A percentile compares a stretch with the other conserved stretches of the same genome.
These are phyloP conservation scores for Hylodesmum podocarpum DNA, from an alignment of 306 rosid genomes.

Conservation along the genomic window DNA sequence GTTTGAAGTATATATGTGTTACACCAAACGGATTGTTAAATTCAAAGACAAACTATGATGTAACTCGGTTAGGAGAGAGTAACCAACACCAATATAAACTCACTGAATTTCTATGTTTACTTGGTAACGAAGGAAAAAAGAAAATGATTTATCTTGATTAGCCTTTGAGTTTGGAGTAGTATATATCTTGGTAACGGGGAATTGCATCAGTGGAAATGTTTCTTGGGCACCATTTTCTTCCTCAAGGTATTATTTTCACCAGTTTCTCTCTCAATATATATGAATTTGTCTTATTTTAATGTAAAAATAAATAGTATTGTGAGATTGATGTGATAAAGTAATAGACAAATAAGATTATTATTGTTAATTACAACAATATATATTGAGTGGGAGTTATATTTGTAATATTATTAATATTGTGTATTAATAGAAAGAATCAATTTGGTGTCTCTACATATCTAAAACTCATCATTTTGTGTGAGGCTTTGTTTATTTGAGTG, in stretches of 20 bases:
- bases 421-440: background rate
- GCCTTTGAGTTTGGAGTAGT: background rate
- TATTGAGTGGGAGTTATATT: background rate
- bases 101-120: background rate
- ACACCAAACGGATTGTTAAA: background rate
- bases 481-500: background rate
- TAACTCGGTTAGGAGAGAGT: background rate
- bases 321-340: background rate
- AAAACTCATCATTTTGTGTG: background rate
- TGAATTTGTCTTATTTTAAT: background rate
- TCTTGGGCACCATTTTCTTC: background rate
- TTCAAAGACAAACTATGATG: background rate
- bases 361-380: background rate
- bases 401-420: background rate
- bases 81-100: background rate
- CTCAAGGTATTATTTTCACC: background rate
- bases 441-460: background rate
- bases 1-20: background rate
- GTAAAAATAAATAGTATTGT: background rate
- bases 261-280: background rate
- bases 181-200: background rate
- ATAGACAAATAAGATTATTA: background rate
- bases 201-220: background rate
- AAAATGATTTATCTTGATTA: background rate
- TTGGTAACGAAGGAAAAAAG: background rate